A percentile compares a stretch with the other conserved stretches of the same genome.
These are phyloP conservation scores for Epichloe festucae DNA, from an alignment of 2,329 filamentous ascomycete species.

Conservation along the genomic window DNA sequence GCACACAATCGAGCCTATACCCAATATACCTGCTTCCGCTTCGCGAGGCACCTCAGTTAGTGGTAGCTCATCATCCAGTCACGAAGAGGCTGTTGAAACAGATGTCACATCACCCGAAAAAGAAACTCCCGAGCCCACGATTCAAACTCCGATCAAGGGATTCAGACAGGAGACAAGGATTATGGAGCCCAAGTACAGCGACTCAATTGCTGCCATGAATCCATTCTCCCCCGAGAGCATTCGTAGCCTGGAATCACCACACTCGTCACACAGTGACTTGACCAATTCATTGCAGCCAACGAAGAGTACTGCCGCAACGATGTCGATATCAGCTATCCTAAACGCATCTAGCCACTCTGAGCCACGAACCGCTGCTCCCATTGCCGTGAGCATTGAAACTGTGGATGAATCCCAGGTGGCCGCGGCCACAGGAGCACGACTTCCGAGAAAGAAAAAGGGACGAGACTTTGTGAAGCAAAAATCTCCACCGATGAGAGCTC, in stretches of 20 bases:
- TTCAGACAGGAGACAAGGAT: constrained; percentile 5
- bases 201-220: constrained; percentile 6
- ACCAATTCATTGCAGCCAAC: neutral
- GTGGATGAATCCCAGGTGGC: constrained; percentile 7
- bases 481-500: constrained; percentile 23
- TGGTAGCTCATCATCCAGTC: constrained; percentile 15
- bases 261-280: constrained; percentile 5
- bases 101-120: constrained; percentile 39
- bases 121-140: constrained; percentile 27
- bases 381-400: constrained; percentile 16
- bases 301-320: constrained; percentile 12
- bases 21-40: constrained; percentile 11
- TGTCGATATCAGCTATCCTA: constrained; percentile 22
- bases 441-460: constrained; percentile 19
- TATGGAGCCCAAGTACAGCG: constrained; percentile 3
- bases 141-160: constrained; percentile 17
- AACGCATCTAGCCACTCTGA: constrained; percentile 14
- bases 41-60: constrained; percentile 27
- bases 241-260: constrained; percentile 14
- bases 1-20: constrained; percentile 14
- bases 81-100: constrained; percentile 20
- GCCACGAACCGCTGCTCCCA: constrained; percentile 6
- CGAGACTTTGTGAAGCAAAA: constrained; percentile 21
- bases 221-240: constrained; percentile 22
- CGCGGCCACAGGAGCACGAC: constrained; percentile 4